These are phyloP conservation scores for Hericium rajendrae DNA, from an alignment of 768 basidiomycete genomes.

Conservation along the genomic window DNA sequence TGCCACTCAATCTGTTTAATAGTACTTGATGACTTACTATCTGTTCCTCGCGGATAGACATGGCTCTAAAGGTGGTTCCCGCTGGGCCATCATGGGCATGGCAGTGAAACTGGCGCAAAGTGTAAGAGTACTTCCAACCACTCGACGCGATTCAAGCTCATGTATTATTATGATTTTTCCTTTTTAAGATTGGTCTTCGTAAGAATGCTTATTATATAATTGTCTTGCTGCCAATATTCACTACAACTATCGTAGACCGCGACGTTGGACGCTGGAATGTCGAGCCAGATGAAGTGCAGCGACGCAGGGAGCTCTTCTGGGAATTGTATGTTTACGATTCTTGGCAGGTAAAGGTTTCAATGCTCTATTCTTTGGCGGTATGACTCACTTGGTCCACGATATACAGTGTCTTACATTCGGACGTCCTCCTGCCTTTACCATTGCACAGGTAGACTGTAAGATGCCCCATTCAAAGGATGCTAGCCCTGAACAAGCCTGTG, in stretches of 20 bases:
- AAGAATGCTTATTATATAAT: slow-evolving; percentile 23
- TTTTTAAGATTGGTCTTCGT: slow-evolving; percentile 56
- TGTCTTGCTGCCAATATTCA: slow-evolving; percentile 1
- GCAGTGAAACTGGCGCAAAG: slow-evolving; percentile 64
- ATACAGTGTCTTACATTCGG: slow-evolving; percentile 60
- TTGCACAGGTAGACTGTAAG: slow-evolving; percentile 17
- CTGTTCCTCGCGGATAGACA: slow-evolving; percentile 37
- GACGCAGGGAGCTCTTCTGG: slow-evolving; percentile 51
- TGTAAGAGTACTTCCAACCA: slow-evolving; percentile 23
- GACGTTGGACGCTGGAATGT: slow-evolving; percentile 62
- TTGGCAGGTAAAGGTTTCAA: slow-evolving; percentile 42
- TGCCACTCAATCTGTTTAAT: slow-evolving; percentile 12
- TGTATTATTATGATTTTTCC: slow-evolving; percentile 4
- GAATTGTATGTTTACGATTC: slow-evolving; percentile 59
- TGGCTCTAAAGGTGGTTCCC: slow-evolving; percentile 27
- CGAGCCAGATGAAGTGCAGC: slow-evolving; percentile 43
- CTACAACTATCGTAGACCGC: slow-evolving; percentile 36
- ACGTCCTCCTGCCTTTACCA: slow-evolving; percentile 54
- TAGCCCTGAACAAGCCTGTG: slow-evolving; percentile 40
- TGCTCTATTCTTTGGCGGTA: not conserved
- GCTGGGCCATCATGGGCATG: slow-evolving; percentile 66
- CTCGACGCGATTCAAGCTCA: not conserved
- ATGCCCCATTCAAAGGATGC: slow-evolving; percentile 32
- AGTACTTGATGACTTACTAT: slow-evolving; percentile 47
- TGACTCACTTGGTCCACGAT: not conserved